These are phyloP conservation scores for Talaromyces pinophilus DNA, from an alignment of 2,329 filamentous ascomycete species.

Conservation along the genomic window DNA sequence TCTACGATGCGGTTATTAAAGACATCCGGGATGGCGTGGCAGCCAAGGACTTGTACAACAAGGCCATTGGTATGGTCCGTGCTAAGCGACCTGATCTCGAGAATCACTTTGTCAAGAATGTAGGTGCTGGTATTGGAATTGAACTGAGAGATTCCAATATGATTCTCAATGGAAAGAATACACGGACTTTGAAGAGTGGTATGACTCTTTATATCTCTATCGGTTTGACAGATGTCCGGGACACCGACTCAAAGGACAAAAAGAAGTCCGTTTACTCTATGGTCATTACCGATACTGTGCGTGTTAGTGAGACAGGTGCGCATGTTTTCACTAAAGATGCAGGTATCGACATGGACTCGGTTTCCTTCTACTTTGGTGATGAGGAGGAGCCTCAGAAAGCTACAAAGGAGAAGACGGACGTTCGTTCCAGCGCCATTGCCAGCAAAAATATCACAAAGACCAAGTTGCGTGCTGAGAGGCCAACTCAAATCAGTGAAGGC, in stretches of 20 bases:
- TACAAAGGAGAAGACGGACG: slow-evolving; percentile 78
- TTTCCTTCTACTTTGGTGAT: slow-evolving; percentile 98
- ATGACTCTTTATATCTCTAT: slow-evolving; percentile 95
- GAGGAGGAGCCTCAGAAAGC: slow-evolving; percentile 81
- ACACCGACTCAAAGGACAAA: slow-evolving; percentile 83
- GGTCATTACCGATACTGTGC: slow-evolving; percentile 88
- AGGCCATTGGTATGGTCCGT: slow-evolving; percentile 76
- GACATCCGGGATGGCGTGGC: slow-evolving; percentile 82
- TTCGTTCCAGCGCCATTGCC: slow-evolving; percentile 80
- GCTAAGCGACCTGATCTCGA: slow-evolving; percentile 93
- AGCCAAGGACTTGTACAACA: slow-evolving; percentile 88
- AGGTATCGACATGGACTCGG: slow-evolving; percentile 85
- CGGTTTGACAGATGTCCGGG: slow-evolving; percentile 85
- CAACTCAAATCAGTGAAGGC: slow-evolving; percentile 85
- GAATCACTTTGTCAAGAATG: slow-evolving; percentile 89
- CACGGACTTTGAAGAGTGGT: slow-evolving; percentile 80
- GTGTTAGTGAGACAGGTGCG: slow-evolving; percentile 66
- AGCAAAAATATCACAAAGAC: slow-evolving; percentile 95
- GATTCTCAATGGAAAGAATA: slow-evolving; percentile 83
- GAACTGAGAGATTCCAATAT: slow-evolving; percentile 85
- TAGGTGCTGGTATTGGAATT: slow-evolving; percentile 89
- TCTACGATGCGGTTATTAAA: slow-evolving; percentile 89
- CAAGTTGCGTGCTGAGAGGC: slow-evolving; percentile 84
- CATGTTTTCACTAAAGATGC: slow-evolving; percentile 95
- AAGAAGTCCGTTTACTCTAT: slow-evolving; percentile 86